phyloP scores from a whole-genome alignment of 768 basidiomycete genomes.

The Hemileccinum rubropunctum region DNA sequence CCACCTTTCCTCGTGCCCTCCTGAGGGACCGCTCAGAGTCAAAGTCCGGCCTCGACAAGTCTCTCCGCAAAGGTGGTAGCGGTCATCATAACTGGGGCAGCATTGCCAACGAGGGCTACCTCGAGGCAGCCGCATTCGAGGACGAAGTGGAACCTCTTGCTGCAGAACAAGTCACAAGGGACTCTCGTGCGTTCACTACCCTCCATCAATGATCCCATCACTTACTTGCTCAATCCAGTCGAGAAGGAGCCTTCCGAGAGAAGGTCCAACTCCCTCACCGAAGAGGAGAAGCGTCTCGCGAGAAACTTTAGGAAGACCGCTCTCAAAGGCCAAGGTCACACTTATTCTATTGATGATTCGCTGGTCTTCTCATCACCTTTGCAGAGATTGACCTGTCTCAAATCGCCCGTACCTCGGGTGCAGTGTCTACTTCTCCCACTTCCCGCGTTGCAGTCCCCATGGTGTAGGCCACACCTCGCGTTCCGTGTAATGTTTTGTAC shows the following conservation, averaged over 20 bases:
- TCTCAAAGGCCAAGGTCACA: constrained; percentile 57
- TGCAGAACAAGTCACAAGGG: constrained; percentile 23
- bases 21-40: constrained; percentile 76
- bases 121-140: constrained; percentile 53
- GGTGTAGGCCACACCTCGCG: constrained; percentile 10
- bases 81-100: constrained; percentile 88
- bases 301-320: constrained; percentile 69
- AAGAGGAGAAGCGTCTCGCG: constrained; percentile 66
- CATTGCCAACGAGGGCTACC: constrained; percentile 57
- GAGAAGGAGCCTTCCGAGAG: constrained; percentile 34
- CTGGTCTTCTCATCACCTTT: constrained; percentile 2
- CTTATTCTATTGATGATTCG: not conserved
- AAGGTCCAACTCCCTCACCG: constrained; percentile 45
- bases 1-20: constrained; percentile 68
- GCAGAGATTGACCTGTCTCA: constrained; percentile 59
- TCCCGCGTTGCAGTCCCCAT: constrained; percentile 4
- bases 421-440: constrained; percentile 55
- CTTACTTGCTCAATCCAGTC: constrained; percentile 13
- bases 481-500: constrained; percentile 7
- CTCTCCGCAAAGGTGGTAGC: constrained; percentile 73
- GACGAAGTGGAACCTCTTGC: constrained; percentile 56
- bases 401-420: constrained; percentile 82
- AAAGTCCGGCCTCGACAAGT: constrained; percentile 71
- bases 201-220: not conserved
- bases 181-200: constrained; percentile 17